phyloP scores from a whole-genome alignment of 306 rosid genomes.

The Ormosia semicastrata region DNA sequence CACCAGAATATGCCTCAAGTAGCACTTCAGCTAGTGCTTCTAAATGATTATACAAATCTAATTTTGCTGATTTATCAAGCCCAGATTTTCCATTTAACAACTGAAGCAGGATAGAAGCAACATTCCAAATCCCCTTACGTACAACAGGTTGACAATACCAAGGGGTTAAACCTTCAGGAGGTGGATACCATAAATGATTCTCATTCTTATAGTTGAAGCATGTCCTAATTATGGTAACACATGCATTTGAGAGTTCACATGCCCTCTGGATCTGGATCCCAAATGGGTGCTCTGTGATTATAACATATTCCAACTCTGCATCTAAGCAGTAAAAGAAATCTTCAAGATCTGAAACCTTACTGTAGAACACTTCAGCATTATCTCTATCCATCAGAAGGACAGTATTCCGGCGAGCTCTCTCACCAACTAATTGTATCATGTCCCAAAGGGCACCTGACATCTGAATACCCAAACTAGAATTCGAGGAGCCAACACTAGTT shows the following conservation, averaged over 20 bases:
- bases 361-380: slow-evolving; percentile 94
- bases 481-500: slow-evolving; percentile 45
- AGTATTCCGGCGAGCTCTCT: slow-evolving; percentile 81
- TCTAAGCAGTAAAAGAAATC: slow-evolving; percentile 80
- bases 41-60: slow-evolving; percentile 65
- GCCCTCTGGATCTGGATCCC: slow-evolving; percentile 76
- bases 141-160: slow-evolving; percentile 87
- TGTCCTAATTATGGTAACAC: slow-evolving; percentile 61
- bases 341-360: slow-evolving; percentile 94
- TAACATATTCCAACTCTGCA: slow-evolving; percentile 73
- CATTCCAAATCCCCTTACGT: slow-evolving; percentile 80
- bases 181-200: slow-evolving; percentile 93
- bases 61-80: slow-evolving; percentile 59
- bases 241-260: slow-evolving; percentile 89
- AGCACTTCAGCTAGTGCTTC: slow-evolving; percentile 78
- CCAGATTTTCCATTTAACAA: slow-evolving; percentile 67
- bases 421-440: slow-evolving; percentile 92
- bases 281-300: slow-evolving; percentile 63
- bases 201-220: slow-evolving; percentile 72
- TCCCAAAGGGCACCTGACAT: slow-evolving; percentile 96
- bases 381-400: slow-evolving; percentile 98
- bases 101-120: slow-evolving; percentile 73
- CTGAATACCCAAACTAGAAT: slow-evolving; percentile 52
- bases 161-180: slow-evolving; percentile 87
- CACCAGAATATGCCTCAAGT: slow-evolving; percentile 89